Evolutionary conservation across 805 yeast species (phyloP), one percentile per base, ranked within the genome.

Genomic region (Zygoascus tannicola): DNA sequence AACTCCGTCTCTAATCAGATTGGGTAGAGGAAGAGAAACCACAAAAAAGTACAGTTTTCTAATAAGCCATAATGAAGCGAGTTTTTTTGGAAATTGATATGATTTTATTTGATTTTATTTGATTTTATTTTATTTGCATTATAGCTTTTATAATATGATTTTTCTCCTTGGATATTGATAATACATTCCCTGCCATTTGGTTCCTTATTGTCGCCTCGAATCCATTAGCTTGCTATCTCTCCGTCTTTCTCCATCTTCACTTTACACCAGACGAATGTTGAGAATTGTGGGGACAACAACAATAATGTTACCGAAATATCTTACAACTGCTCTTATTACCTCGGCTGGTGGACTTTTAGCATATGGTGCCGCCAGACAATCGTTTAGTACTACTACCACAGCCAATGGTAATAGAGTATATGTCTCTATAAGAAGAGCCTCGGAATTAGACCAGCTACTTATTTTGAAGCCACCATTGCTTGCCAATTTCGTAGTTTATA

Each of bases 401-500:
- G 22, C 44, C 32, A 18, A 15, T 7, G 22, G 16, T 12, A 44
- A 41, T 23, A 32, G 48, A 21, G 37, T 40, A n/a, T 44, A 71
- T 50, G 57, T 70, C n/a, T 73, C 80, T 32, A 66, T 85, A 16
- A 67, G 79, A 48, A 68, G 73, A 44, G 72, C 73, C 18, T 63
- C 68, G 42, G 94, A 85, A 52, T 61, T 85, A 37, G 76, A 79
- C 42, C 71, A 73, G 30, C 56, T 78, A 23, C 59, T 67, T 22
- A 61, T 59, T 35, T 65, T 71, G 44, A 72, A 75, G 45, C 70
- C 73, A 35, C 92, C 94, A 1, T 62, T 83, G 44, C 60, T 85
- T 38, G 67, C 84, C 54, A 81, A 85, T 59, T 85, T 85, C 63
- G 82, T 87, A 1, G 66, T 74, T 35, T 56, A 76, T 44, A 85